Evolutionary conservation across 2,329 filamentous ascomycete species (phyloP).

Genomic region (Ceratocystiopsis minuta): DNA sequence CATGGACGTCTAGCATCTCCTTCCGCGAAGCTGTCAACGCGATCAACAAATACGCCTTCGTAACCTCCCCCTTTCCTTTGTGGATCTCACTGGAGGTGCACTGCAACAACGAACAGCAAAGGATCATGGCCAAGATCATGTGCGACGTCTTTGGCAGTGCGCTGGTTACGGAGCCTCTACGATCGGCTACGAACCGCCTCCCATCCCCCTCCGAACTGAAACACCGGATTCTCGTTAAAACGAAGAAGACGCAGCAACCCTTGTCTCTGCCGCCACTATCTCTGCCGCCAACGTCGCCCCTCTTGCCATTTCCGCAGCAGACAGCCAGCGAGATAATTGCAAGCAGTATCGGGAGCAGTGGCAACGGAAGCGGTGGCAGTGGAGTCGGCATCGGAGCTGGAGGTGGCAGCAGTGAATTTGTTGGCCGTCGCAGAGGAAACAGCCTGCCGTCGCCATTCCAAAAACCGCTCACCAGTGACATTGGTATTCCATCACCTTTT

Average conservation of each 20-base stretch:
- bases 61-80: constrained; percentile 69
- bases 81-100: constrained; percentile 95
- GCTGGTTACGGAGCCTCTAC: constrained; percentile 59
- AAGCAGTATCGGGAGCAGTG: background rate
- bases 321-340: constrained; percentile 11
- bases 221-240: constrained; percentile 77
- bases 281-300: background rate
- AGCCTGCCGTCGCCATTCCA: constrained; percentile 67
- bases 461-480: constrained; percentile 41
- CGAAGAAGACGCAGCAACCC: constrained; percentile 56
- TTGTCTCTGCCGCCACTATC: background rate
- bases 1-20: constrained; percentile 70
- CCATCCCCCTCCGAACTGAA: constrained; percentile 77
- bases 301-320: constrained; percentile 2
- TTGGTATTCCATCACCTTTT: background rate
- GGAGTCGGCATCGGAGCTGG: too few relatives aligned
- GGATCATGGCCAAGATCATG: constrained; percentile 79
- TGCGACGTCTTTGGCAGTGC: constrained; percentile 64
- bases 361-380: too few relatives aligned
- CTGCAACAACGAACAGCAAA: constrained; percentile 68
- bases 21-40: constrained; percentile 86
- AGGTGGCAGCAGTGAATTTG: background rate
- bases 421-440: constrained; percentile 37
- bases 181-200: constrained; percentile 47
- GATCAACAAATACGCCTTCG: constrained; percentile 88